Conservation (phyloP, 495 filamentous ascomycete genomes). For the Penicillium cinerascens region DNA sequence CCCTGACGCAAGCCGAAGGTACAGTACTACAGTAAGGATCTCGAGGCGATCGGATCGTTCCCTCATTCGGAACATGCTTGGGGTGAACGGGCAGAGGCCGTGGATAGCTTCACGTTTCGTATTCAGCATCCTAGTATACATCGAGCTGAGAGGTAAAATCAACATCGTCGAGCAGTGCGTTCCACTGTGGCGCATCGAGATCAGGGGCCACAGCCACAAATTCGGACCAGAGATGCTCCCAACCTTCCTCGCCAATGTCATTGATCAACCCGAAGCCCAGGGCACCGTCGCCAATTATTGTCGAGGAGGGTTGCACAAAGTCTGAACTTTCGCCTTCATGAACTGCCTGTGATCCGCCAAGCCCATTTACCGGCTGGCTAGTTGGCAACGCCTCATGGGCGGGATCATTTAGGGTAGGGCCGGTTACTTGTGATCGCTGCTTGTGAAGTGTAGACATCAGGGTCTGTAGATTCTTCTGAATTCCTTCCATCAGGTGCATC, state of each 20-base stretch:
- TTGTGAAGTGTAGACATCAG: conserved; percentile 24
- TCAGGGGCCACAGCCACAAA: conserved; percentile 26
- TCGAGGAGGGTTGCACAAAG: conserved; percentile 2
- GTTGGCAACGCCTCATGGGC: not conserved
- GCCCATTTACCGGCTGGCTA: not conserved
- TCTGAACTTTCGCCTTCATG: not conserved
- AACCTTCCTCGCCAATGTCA: conserved; percentile 16
- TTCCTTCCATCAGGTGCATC: conserved; percentile 14
- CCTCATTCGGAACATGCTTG: not conserved
- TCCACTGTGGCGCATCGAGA: conserved; percentile 27
- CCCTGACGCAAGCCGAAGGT: not conserved
- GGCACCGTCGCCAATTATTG: not conserved
- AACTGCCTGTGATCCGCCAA: not conserved
- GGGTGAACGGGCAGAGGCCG: not conserved
- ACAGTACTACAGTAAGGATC: no score
- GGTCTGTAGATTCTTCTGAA: conserved; percentile 28
- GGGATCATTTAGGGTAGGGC: not conserved
- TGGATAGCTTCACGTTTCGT: not conserved
- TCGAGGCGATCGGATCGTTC: not conserved
- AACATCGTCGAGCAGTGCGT: conserved; percentile 20
- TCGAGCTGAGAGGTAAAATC: conserved; percentile 15
- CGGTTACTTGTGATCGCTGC: conserved; percentile 3
- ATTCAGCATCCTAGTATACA: not conserved
- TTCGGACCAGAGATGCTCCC: conserved; percentile 25
- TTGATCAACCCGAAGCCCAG: conserved; percentile 4